phyloP scores from a whole-genome alignment of 345 rosid species.

The Noccaea bulbosa region DNA sequence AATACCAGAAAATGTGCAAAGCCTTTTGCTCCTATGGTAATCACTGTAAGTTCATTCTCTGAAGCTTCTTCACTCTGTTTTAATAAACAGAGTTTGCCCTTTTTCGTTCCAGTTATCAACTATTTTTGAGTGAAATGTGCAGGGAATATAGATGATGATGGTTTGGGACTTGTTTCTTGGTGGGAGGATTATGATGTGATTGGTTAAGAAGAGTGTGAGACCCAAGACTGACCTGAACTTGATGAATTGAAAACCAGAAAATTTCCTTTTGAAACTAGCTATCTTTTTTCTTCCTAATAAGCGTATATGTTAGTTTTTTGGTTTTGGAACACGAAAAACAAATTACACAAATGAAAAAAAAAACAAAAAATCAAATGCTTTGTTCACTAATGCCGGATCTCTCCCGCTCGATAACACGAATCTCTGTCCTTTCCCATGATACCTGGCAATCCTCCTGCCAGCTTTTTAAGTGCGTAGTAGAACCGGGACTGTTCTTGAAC shows the following conservation, averaged over 20 bases:
- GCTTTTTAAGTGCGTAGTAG: too few species aligned
- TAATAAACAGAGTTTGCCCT: too few species aligned
- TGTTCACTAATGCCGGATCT: slow-evolving; percentile 88
- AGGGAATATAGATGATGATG: slow-evolving; percentile 74
- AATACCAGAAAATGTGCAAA: not conserved
- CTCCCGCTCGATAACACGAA: slow-evolving; percentile 78
- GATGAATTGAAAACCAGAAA: not conserved
- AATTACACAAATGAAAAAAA: not conserved
- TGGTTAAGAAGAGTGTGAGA: slow-evolving; percentile 28
- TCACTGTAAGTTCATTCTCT: too few species aligned
- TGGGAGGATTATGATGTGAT: slow-evolving; percentile 54
- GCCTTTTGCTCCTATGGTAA: too few species aligned
- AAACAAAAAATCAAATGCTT: slow-evolving; percentile 64
- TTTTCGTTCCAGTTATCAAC: not conserved
- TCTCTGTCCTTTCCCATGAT: slow-evolving; percentile 77
- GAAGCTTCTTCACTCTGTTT: too few species aligned
- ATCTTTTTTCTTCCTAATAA: not conserved
- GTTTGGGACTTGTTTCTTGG: slow-evolving; percentile 87
- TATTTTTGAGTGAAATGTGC: slow-evolving; percentile 35
- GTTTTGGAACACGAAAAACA: not conserved
- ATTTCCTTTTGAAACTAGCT: not conserved
- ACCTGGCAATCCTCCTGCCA: too few species aligned
- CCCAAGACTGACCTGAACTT: slow-evolving; percentile 14
- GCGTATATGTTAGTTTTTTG: not conserved
- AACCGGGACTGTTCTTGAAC: slow-evolving; percentile 76